These are phyloP conservation scores for Chernovozyma aurita DNA, from an alignment of 1,139 yeast genomes.

Conservation along the genomic window DNA sequence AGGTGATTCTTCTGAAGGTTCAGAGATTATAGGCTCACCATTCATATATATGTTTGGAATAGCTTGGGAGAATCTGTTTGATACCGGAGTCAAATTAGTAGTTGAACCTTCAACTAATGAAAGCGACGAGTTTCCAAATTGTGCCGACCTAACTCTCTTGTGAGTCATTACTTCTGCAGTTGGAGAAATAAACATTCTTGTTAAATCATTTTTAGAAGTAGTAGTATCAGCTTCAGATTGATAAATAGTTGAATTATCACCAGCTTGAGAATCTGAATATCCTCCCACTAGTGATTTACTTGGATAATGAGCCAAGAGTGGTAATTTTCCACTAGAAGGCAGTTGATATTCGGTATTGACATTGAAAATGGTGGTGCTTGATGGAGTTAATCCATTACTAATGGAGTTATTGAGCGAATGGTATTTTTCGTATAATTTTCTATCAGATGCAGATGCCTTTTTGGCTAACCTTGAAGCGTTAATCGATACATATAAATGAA, in stretches of 20 bases:
- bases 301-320: constrained; percentile 26
- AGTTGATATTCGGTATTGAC: constrained; percentile 17
- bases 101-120: constrained; percentile 23
- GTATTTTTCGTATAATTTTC: constrained; percentile 34
- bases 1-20: constrained; percentile 20
- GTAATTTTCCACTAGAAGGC: constrained; percentile 31
- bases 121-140: constrained; percentile 21
- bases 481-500: constrained; percentile 33
- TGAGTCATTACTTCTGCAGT: constrained; percentile 69
- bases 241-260: constrained; percentile 38
- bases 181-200: constrained; percentile 68
- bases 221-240: constrained; percentile 31
- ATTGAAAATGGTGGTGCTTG: constrained; percentile 15
- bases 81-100: constrained; percentile 23
- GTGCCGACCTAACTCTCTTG: constrained; percentile 24
- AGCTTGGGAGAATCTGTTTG: constrained; percentile 28
- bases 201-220: constrained; percentile 38
- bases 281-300: constrained; percentile 12
- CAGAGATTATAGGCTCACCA: constrained; percentile 32
- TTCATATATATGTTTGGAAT: constrained; percentile 36
- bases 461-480: constrained; percentile 39
- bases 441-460: constrained; percentile 27
- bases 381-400: constrained; percentile 19
- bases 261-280: constrained; percentile 20
- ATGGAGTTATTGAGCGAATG: constrained; percentile 22